Evolutionary conservation across 164 flowering plant species (phyloP), one percentile per base, ranked within the genome.

Genomic region (Aristolochia contorta): DNA sequence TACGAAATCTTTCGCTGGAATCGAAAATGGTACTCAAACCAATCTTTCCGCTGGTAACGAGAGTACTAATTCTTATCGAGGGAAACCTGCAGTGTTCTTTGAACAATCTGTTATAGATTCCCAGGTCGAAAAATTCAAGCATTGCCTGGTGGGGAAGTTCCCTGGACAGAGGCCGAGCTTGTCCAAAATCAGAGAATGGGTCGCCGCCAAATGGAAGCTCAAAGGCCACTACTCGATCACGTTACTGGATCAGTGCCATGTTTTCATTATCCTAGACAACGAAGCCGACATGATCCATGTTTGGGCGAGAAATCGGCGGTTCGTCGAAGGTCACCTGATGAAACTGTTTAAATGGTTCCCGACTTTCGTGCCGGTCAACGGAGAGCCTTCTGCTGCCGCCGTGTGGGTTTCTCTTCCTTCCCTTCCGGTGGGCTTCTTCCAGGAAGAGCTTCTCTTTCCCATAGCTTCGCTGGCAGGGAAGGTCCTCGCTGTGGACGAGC

Each of bases 101-200:
- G n/a, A n/a, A n/a, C n/a, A n/a, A n/a, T n/a, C n/a, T n/a, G n/a
- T n/a, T n/a, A n/a, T n/a, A n/a, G n/a, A n/a, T n/a, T n/a, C n/a
- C n/a, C n/a, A n/a, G n/a, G n/a, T n/a, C n/a, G n/a, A n/a, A n/a
- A n/a, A n/a, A 18, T 57, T 33, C 47, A 33, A 57, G n/a, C 19
- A 16, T 15, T 33, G 24, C 47, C 47, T 57, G 16, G 60, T 57
- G 8, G 60, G 60, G 33, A 57, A 57, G 41, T 57, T 57, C 47
- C 60, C 23, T 10, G 15, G 60, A 20, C 23, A 8, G 41, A 19
- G 60, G 46, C 47, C 60, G 48, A 41, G 47, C 47, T 33, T 57
- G 47, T 46, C 19, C 15, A 19, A 41, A 41, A 57, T 57, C 22
- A 57, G 60, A 20, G 24, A 41, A 15, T 57, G 46, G 47, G 41